Evolutionary conservation across 306 rosid genomes (phyloP).

Genomic region (Begonia loranthoides): DNA sequence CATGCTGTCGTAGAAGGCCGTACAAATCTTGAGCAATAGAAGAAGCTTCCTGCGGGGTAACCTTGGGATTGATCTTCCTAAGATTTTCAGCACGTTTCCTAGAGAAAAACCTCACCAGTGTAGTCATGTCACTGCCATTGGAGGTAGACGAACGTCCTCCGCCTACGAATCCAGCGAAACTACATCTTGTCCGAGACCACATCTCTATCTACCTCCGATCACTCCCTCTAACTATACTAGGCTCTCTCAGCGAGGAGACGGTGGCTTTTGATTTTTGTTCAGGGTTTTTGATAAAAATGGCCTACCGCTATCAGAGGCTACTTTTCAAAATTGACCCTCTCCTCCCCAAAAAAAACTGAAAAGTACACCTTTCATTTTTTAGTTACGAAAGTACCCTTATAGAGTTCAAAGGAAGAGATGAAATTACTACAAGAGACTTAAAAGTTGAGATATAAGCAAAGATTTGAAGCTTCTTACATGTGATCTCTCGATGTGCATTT

Average conservation of each 20-base stretch:
- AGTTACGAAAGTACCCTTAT: no score
- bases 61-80: constrained; percentile 34
- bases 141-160: neutral
- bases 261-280: neutral
- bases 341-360: no score
- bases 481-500: no score
- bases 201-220: neutral
- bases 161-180: neutral
- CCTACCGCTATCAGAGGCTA: no score
- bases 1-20: constrained; percentile 25
- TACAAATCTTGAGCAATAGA: constrained; percentile 29
- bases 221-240: neutral
- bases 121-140: neutral
- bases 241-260: neutral
- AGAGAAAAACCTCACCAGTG: constrained; percentile 29
- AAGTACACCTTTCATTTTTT: no score
- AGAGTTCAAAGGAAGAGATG: no score
- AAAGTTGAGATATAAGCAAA: no score
- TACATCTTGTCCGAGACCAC: neutral
- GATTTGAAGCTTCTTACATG: no score
- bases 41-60: constrained; percentile 32
- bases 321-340: no score
- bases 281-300: no score
- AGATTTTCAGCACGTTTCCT: constrained; percentile 33
- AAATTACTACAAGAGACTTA: no score